Conservation (phyloP, 2,329 filamentous ascomycete species). For the Clonostachys chloroleuca region DNA sequence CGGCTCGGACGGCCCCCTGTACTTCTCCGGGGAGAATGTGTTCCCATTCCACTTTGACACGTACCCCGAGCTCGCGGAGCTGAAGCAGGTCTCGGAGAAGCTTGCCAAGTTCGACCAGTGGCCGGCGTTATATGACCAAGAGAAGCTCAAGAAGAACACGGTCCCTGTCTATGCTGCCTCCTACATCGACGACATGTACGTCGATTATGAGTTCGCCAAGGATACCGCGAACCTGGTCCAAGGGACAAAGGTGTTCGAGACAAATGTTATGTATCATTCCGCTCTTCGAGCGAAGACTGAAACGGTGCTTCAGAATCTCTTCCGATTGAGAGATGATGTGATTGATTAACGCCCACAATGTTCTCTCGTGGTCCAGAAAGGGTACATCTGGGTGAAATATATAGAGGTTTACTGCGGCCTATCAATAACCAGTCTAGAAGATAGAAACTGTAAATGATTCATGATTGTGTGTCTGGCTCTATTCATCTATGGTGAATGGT, state of each 20-base stretch:
- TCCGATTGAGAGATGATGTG: constrained; percentile 67
- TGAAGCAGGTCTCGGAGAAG: constrained; percentile 65
- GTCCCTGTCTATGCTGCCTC: constrained; percentile 84
- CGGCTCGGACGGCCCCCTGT: constrained; percentile 48
- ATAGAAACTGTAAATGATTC: no score
- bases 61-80: constrained; percentile 67
- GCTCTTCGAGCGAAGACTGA: constrained; percentile 69
- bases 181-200: constrained; percentile 89
- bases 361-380: no score
- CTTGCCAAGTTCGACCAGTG: constrained; percentile 67
- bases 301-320: constrained; percentile 73
- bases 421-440: no score
- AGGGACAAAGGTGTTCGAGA: constrained; percentile 76
- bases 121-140: constrained; percentile 71
- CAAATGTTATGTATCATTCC: constrained; percentile 84
- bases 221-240: constrained; percentile 72
- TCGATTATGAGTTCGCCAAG: constrained; percentile 70
- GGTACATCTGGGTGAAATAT: no score
- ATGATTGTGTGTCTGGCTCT: no score
- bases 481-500: no score
- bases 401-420: no score
- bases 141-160: constrained; percentile 68
- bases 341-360: constrained; percentile 37
- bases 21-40: constrained; percentile 91
- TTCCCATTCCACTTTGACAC: constrained; percentile 81